These are phyloP conservation scores for Agaricus blazei DNA, from an alignment of 768 basidiomycete genomes.

Conservation along the genomic window DNA sequence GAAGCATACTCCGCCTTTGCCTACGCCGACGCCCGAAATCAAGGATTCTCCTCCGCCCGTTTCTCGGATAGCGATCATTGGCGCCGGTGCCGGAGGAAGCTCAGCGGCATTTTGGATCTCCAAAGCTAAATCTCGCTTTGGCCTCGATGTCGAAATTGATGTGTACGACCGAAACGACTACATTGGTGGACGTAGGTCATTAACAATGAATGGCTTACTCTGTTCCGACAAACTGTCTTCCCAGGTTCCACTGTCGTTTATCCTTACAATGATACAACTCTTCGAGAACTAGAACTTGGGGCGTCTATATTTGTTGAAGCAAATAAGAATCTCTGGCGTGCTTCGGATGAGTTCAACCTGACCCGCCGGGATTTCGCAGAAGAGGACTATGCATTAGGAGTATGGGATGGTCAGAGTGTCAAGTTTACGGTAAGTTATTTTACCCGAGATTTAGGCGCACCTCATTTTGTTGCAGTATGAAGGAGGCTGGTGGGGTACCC, in stretches of 20 bases:
- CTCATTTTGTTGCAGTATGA: conserved; percentile 30
- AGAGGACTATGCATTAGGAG: conserved; percentile 50
- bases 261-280: conserved; percentile 57
- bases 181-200: conserved; percentile 78
- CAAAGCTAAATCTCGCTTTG: conserved; percentile 68
- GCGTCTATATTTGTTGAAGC: conserved; percentile 81
- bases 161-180: conserved; percentile 75
- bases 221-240: neutral
- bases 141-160: conserved; percentile 70
- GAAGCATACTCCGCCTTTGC: conserved; percentile 19
- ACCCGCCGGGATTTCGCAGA: conserved; percentile 42
- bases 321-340: conserved; percentile 70
- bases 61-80: conserved; percentile 78
- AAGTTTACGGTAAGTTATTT: conserved; percentile 49
- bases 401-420: conserved; percentile 83
- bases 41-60: conserved; percentile 1
- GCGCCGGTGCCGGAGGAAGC: conserved; percentile 84
- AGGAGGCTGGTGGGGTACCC: conserved; percentile 65
- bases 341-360: conserved; percentile 76
- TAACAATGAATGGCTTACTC: conserved; percentile 4
- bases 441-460: neutral
- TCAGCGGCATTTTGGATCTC: conserved; percentile 84
- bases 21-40: conserved; percentile 11
- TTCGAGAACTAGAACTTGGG: conserved; percentile 74
- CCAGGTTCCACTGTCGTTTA: conserved; percentile 75